These are phyloP conservation scores for Carex parvula DNA, from an alignment of 176 grass and related monocot genomes.

Conservation along the genomic window DNA sequence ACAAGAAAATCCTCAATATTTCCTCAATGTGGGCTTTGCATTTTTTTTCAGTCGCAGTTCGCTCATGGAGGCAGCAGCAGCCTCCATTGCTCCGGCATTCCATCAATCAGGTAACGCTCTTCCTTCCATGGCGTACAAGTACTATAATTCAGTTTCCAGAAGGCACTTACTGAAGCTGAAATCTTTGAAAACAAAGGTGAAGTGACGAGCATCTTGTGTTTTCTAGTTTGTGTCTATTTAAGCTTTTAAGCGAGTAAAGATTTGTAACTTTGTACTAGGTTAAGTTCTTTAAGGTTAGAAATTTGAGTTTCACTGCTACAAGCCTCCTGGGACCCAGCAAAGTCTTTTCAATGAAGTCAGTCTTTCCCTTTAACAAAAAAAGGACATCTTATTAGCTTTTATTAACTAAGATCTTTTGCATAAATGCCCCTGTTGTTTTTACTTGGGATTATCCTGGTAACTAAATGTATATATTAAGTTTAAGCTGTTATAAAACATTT, in stretches of 20 bases:
- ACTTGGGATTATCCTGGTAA: neutral
- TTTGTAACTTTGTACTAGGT: neutral
- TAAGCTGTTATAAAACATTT: neutral
- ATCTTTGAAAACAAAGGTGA: neutral
- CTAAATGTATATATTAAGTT: neutral
- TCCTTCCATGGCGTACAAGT: neutral
- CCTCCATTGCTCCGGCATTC: neutral
- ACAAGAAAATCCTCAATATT: neutral
- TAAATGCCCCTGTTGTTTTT: neutral
- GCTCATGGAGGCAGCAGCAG: neutral
- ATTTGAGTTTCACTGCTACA: slow-evolving; percentile 26
- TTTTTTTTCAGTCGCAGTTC: neutral
- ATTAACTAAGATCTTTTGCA: neutral
- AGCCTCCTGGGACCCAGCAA: too few relatives aligned
- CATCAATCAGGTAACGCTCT: neutral
- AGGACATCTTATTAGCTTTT: slow-evolving; percentile 7
- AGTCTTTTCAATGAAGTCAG: slow-evolving; percentile 57
- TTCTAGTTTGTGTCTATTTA: neutral
- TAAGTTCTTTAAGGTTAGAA: slow-evolving; percentile 55
- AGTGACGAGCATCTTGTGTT: neutral
- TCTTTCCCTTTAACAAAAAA: slow-evolving; percentile 59
- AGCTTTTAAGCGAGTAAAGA: neutral
- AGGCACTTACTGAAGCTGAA: neutral
- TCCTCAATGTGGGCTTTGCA: neutral
- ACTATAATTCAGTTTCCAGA: slow-evolving; percentile 7